phyloP scores from a whole-genome alignment of 768 basidiomycete species.

The Daedalea quercina region DNA sequence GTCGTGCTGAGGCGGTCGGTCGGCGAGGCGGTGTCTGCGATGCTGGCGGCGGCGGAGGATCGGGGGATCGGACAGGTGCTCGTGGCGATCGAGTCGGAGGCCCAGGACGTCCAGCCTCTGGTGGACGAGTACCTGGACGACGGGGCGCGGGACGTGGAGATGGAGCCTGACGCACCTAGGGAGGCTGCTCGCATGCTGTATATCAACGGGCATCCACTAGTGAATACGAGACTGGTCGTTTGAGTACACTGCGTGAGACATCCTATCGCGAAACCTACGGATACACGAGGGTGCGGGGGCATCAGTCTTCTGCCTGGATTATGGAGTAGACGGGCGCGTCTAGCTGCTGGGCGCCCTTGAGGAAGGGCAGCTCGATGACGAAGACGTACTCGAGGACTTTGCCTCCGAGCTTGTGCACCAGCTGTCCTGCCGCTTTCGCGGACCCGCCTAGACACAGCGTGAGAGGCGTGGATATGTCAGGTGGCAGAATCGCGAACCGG shows the following conservation, averaged over 20 bases:
- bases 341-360: constrained; percentile 71
- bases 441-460: constrained; percentile 63
- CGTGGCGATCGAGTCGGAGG: constrained; percentile 37
- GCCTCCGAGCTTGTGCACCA: constrained; percentile 77
- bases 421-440: constrained; percentile 86
- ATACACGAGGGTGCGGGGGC: background rate
- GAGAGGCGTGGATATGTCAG: background rate
- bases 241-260: constrained; percentile 3
- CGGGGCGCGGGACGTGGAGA: constrained; percentile 1
- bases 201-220: constrained; percentile 68
- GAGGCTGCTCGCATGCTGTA: constrained; percentile 51
- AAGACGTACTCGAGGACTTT: constrained; percentile 91
- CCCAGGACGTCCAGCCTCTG: constrained; percentile 6
- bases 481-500: constrained; percentile 48
- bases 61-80: constrained; percentile 41
- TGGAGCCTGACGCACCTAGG: constrained; percentile 19
- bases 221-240: constrained; percentile 59
- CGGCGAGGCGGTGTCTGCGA: constrained; percentile 46
- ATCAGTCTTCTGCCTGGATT: constrained; percentile 63
- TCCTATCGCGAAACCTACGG: background rate
- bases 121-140: background rate
- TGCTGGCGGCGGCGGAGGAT: constrained; percentile 47
- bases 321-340: constrained; percentile 88
- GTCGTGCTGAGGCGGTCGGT: constrained; percentile 49
- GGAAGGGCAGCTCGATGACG: constrained; percentile 76